These are phyloP conservation scores for Selenicereus undatus DNA, from an alignment of 148 eudicot genomes.

Conservation along the genomic window DNA sequence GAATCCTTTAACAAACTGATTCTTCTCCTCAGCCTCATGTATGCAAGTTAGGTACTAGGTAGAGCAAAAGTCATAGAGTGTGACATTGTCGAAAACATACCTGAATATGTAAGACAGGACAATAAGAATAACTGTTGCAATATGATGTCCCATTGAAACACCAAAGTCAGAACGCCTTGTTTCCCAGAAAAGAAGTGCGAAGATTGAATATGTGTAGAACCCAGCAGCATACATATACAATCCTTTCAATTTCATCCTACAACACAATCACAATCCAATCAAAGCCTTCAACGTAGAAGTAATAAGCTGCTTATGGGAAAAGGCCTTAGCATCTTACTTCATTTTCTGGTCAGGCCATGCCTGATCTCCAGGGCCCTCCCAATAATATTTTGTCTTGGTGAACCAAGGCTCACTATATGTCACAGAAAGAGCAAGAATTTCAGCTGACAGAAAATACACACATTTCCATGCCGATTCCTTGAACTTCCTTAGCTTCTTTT, in stretches of 20 bases:
- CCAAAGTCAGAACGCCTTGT: slow-evolving; percentile 93
- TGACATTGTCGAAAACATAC: slow-evolving; percentile 28
- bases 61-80: neutral
- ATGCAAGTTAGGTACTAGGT: neutral
- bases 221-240: slow-evolving; percentile 82
- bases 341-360: slow-evolving; percentile 74
- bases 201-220: slow-evolving; percentile 81
- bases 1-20: neutral
- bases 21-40: neutral
- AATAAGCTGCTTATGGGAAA: neutral
- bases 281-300: neutral
- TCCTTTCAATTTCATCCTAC: slow-evolving; percentile 78
- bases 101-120: slow-evolving; percentile 60
- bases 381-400: slow-evolving; percentile 54
- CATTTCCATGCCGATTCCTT: slow-evolving; percentile 97
- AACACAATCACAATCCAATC: neutral
- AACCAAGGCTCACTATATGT: slow-evolving; percentile 86
- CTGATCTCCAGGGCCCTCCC: slow-evolving; percentile 90
- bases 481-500: slow-evolving; percentile 67
- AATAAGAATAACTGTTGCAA: slow-evolving; percentile 72
- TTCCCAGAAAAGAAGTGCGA: slow-evolving; percentile 92
- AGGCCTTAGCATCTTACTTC: slow-evolving; percentile 45
- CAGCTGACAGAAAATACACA: slow-evolving; percentile 82
- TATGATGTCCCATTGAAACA: slow-evolving; percentile 93
- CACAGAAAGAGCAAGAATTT: slow-evolving; percentile 60